Conservation (phyloP, 2,329 filamentous ascomycete genomes). For the Ascochyta koolunga region DNA sequence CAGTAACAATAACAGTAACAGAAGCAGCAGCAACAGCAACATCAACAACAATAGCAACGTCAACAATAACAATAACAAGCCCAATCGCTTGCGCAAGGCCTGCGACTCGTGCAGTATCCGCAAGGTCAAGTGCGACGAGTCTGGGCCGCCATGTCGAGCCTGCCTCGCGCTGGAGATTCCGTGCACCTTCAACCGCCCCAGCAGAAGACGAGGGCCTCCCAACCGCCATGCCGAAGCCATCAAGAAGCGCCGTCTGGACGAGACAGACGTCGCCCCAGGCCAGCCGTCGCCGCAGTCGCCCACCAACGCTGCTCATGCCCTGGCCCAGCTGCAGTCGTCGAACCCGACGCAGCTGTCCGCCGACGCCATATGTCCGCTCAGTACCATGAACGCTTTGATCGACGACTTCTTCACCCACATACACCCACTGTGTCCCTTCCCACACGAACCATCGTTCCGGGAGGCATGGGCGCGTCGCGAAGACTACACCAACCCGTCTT, state of each 20-base stretch:
- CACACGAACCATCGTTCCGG: conserved; percentile 78
- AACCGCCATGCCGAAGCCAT: conserved; percentile 71
- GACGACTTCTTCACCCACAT: conserved; percentile 87
- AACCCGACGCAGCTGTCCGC: conserved; percentile 58
- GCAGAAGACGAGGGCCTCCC: conserved; percentile 67
- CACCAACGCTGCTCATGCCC: conserved; percentile 59
- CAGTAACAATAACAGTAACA: conserved; percentile 6
- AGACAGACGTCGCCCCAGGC: conserved; percentile 46
- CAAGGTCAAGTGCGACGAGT: conserved; percentile 65
- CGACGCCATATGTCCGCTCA: conserved; percentile 73
- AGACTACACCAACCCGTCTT: conserved; percentile 69
- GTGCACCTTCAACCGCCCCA: conserved; percentile 70
- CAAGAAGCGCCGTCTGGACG: conserved; percentile 64
- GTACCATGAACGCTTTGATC: conserved; percentile 70
- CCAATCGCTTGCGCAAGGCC: conserved; percentile 48
- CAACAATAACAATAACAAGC: conserved; percentile 40
- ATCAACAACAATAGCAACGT: conserved; percentile 22
- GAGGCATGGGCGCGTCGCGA: conserved; percentile 70
- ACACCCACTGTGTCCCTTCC: conserved; percentile 77
- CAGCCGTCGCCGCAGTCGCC: conserved; percentile 56
- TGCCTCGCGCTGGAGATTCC: conserved; percentile 70
- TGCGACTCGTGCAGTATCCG: conserved; percentile 52
- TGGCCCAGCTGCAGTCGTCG: conserved; percentile 56
- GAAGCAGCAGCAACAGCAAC: neutral
- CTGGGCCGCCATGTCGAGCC: conserved; percentile 69